Percentiles rank a stretch among this genome's conserved stretches.
Evolutionary conservation across 345 rosid genomes (phyloP).

Genomic region (Viola odorata): DNA sequence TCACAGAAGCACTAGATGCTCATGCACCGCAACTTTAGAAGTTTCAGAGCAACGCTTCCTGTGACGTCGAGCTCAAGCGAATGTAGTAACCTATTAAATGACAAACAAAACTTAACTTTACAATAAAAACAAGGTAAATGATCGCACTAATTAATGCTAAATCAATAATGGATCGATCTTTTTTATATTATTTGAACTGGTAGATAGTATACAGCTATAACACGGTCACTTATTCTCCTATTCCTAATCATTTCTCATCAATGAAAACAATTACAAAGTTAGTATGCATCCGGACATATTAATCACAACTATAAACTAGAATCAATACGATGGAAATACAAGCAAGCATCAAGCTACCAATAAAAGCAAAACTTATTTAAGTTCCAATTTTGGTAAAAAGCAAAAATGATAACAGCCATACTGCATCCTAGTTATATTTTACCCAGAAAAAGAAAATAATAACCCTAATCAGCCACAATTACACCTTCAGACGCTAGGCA

Average conservation of each 20-base stretch:
- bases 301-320: background rate
- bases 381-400: too few species aligned
- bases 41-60: background rate
- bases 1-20: conserved; percentile 22
- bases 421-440: too few species aligned
- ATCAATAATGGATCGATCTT: background rate
- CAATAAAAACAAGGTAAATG: conserved; percentile 1
- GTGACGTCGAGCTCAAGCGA: conserved; percentile 8
- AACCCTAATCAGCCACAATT: too few species aligned
- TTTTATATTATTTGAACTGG: background rate
- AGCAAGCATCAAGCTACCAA: background rate
- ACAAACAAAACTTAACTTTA: conserved; percentile 9
- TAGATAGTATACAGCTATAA: background rate
- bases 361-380: too few species aligned
- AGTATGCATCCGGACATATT: background rate
- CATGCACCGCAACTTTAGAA: conserved; percentile 21
- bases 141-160: background rate
- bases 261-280: background rate
- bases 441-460: too few species aligned
- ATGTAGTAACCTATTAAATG: conserved; percentile 2
- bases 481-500: too few species aligned
- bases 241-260: background rate
- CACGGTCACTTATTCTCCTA: background rate
- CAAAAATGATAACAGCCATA: too few species aligned
- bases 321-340: background rate